Evolutionary conservation across 768 basidiomycete genomes (phyloP), one percentile per base, ranked within the genome.

Genomic region (Daedalea quercina): DNA sequence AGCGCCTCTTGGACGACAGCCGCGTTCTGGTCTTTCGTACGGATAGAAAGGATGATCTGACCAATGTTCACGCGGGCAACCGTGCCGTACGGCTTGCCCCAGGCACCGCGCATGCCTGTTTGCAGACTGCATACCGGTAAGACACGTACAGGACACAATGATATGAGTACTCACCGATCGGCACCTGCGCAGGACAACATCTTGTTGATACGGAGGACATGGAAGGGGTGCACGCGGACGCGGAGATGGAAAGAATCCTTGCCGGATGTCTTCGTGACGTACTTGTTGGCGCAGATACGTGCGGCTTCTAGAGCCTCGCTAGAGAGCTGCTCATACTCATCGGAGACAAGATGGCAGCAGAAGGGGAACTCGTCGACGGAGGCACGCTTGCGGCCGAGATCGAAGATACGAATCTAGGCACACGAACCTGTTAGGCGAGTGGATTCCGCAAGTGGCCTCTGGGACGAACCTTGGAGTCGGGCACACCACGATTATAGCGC

Each of bases 171-270:
- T 44, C 55, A 87, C 90, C 91, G 79, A 92, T 99, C 96, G 64
- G 96, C 94, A 63, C 96, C 95, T 63, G 96, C 96, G 70, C 96
- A 98, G 54, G 87, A 90, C 80, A 98, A 89, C 91, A 96, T 98
- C 86, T 99, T 98, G 89, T 98, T 96, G 85, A 96, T 96, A 58
- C 96, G 89, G 75, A 99, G 73, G 64, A 98, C 92, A 70, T 99
- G 96, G 91, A 87, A 96, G 41, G 95, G 96, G 76, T 99, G 95
- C 54, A 90, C 91, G 56, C 94, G 89, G 63, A 99, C 92, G 61
- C 95, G 84, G 71, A 98, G 70, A 70, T 99, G 95, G 94, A 99
- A 98, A 3, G 94, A 90, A 64, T 99, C 95, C 77, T 98, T 98
- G 66, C 96, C 95, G 26, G 88, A 84, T 3, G 90, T 92, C 84